Base-by-base conservation (phyloP, 257 asterid genomes). In the Ocimum tenuiflorum region DNA sequence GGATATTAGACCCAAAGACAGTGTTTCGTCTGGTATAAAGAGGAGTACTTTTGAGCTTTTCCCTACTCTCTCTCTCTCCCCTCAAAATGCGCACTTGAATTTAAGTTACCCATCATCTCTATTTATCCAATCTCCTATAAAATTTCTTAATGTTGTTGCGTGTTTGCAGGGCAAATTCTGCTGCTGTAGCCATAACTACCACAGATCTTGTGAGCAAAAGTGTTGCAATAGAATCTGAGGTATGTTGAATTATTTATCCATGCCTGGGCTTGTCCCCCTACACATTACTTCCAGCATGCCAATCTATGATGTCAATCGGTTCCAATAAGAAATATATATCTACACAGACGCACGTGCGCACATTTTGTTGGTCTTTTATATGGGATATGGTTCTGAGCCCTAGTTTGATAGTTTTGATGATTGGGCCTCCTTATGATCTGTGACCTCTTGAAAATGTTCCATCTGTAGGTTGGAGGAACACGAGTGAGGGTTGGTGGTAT, bases 201-300 rank as follows among this genome's bases (percentile, higher is more conserved):
- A 92, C 99, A 38, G 99, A 94, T 79, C 95, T 89, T 72, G 99
- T 90, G 33, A 94, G 96, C 80, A 94, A 94, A 81, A 94, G 96
- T 69, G 82, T 90, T 45, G 96, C 99, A 20, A 75, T 86, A 72
- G 91, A 90, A 81, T 80, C 88, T 2, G 80, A 88, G 90, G 99
- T 89, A 63, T 23, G 74, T 52, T 43, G 27, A 62, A 50, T 73
- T 14, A 47, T 69, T 60, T 65, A 17, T 41, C 17, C 58, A 19
- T 54, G 23, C 65, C 19, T 24, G 45, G 22, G 46, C 17, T 33
- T 65, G 8, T 42, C 31, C 31, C 31, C 4, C 3, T 4, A 48
- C 14, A 46, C 23, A 19, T 54, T 12, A 54, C 35, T 67, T 12
- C 48, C 12, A 24, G 9, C 63, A 17, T 66, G 55, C 8, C 55